Evolutionary conservation across 441 rosid genomes (phyloP), one percentile per base, ranked within the genome.

Genomic region (Populus tomentosa): DNA sequence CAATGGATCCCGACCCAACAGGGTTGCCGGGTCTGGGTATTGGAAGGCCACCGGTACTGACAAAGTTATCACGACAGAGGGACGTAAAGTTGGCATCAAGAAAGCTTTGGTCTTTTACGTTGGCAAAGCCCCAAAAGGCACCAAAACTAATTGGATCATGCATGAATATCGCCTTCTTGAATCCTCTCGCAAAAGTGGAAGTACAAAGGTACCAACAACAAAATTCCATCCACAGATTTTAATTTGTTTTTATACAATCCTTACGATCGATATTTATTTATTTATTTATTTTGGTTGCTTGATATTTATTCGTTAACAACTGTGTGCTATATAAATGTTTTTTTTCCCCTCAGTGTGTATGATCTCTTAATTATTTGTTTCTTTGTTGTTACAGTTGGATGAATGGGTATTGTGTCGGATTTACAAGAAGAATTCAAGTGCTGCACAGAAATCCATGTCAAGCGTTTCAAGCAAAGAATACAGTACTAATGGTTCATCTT

Each of bases 31-130:
- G 28, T 26, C 28, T 26, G 28, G 28, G 28, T 26, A 26, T 26
- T 95, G 99, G 99, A 95, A 95, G 80, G 99, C 99, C 0, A 95
- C 99, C 5, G 99, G 99, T 20, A 94, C 99, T 0, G 99, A 95
- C 82, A 95, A 94, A 67, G 3, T 89, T 10, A 95, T 95, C 71
- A 83, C 86, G 0, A 85, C 88, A 0, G 97, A 89, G 21, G 97
- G 95, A 11, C 90, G 89, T 59, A 88, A 89, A 79, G 97, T 90
- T 24, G 99, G 99, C 14, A 92, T 95, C 75, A 95, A 95, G 87
- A 95, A 95, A 81, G 92, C 98, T 79, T 87, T 94, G 21, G 98
- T 94, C 14, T 95, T 95, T 64, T 95, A 95, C 74, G 21, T 92
- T 26, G 99, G 99, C 0, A 95, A 92, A 79, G 97, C 99, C 3